Evolutionary conservation across 208 protist species (phyloP), one percentile per base, ranked within the genome.

Genomic region (Phytomonas francai): DNA sequence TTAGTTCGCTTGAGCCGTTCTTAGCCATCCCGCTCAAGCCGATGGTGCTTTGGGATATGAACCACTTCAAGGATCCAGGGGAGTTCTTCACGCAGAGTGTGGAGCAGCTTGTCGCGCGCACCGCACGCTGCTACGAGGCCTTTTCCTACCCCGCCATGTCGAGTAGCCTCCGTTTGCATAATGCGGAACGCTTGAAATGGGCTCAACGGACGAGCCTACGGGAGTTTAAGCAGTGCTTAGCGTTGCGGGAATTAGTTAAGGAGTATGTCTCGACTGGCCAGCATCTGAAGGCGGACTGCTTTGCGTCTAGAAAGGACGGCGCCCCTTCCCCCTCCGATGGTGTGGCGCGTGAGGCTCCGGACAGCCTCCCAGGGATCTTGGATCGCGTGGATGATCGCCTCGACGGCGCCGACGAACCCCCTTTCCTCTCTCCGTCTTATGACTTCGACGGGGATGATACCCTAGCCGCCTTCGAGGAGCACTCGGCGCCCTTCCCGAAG

Each of bases 161-260:
- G 36, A 71, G 77, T 12, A 79, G 65, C 42, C 57, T 89, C 33
- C 65, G 67, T 39, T 70, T 75, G 62, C 78, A 80, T 36, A 84
- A 78, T 49, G 72, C 65, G 28, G 74, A 77, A 28, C 81, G 78
- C 12, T 72, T 94, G 36, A 62, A 73, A 51, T 84, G 79, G 77
- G 71, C 84, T 32, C 75, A 81, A 42, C 67, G 68, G 30, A 80
- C 84, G 25, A 85, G 83, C 45, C 71, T 83, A 59, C 80, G 81
- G 11, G 89, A 95, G 74, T 95, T 95, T 65, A 79, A 89, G 57
- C 84, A 84, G 59, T 92, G 79, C 64, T 76, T 87, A 5, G 80
- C 65, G 22, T 67, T 91, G 36, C 76, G 82, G 9, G 28, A 60
- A 60, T 57, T 19, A 39, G 34, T 39, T 11, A 39, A 39, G 56